Evolutionary conservation across 2,329 filamentous ascomycete genomes (phyloP).

Genomic region (Aspergillus pseudoglaucus): DNA sequence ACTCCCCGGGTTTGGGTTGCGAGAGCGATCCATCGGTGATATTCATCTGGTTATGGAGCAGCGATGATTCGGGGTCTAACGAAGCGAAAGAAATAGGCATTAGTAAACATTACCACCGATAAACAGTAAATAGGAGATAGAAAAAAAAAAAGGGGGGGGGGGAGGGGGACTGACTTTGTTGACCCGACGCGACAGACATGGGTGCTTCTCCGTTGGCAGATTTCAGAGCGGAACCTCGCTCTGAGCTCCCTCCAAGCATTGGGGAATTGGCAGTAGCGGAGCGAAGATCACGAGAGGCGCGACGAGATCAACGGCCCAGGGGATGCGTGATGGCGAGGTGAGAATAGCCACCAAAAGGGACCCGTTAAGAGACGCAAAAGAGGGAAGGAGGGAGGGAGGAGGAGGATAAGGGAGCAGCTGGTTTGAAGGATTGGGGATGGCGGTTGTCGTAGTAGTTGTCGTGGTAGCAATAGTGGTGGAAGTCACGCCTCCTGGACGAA

Average conservation of each 20-base stretch:
- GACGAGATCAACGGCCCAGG: constrained; percentile 5
- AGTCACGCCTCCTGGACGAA: constrained; percentile 22
- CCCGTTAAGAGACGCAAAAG: constrained; percentile 14
- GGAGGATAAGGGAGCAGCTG: constrained; percentile 1
- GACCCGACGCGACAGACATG: constrained; percentile 27
- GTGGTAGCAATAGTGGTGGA: constrained; percentile 1
- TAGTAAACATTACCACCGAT: constrained; percentile 7
- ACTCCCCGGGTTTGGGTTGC: constrained; percentile 12
- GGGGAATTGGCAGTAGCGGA: constrained; percentile 17
- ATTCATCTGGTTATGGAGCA: constrained; percentile 14
- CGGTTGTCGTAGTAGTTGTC: too few relatives aligned
- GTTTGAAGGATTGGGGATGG: too few relatives aligned
- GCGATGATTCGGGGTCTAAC: constrained; percentile 20
- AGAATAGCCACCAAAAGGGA: constrained; percentile 14
- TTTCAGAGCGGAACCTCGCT: constrained; percentile 22
- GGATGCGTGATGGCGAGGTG: constrained; percentile 5
- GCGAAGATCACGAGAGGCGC: constrained; percentile 11
- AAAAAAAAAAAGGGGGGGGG: background rate
- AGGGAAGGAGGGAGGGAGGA: background rate
- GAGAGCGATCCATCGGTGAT: constrained; percentile 17
- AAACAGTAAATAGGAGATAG: background rate
- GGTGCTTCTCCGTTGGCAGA: constrained; percentile 25
- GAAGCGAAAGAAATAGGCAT: constrained; percentile 4
- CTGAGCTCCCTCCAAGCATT: constrained; percentile 30
- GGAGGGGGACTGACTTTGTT: constrained; percentile 21